Conservation (phyloP, 1,284 basidiomycete species). For the Serendipita sp. region DNA sequence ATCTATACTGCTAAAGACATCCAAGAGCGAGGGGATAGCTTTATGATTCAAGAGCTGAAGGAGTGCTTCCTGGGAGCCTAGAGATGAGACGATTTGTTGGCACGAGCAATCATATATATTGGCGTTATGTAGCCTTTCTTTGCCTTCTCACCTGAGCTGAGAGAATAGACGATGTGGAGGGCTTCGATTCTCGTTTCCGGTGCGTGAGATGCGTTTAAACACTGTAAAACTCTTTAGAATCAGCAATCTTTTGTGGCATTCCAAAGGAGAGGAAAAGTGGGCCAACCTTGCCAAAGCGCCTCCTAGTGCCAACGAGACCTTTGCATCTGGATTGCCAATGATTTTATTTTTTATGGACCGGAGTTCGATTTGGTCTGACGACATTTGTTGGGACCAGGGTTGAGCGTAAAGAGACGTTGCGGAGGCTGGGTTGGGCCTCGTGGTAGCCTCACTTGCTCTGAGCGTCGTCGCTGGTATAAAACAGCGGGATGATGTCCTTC, state of each 20-base stretch:
- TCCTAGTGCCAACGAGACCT: conserved; percentile 38
- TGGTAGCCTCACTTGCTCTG: background rate
- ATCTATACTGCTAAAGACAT: conserved; percentile 34
- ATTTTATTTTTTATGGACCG: conserved; percentile 41
- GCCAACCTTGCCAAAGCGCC: conserved; percentile 32
- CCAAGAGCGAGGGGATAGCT: conserved; percentile 40
- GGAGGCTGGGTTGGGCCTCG: background rate
- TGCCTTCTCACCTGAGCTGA: conserved; percentile 40
- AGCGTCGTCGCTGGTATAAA: background rate
- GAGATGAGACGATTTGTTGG: background rate
- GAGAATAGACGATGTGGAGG: conserved; percentile 55
- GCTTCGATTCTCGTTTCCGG: conserved; percentile 51
- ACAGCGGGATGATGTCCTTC: background rate
- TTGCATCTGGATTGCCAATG: conserved; percentile 61
- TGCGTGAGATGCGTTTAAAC: conserved; percentile 14
- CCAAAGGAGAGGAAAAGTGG: conserved; percentile 32
- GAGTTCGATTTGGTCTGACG: background rate
- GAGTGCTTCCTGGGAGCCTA: conserved; percentile 48
- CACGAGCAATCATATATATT: background rate
- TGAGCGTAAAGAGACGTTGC: background rate
- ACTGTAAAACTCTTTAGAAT: conserved; percentile 6
- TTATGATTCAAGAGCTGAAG: conserved; percentile 38
- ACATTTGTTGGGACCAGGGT: background rate
- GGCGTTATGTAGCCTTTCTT: background rate
- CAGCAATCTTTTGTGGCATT: conserved; percentile 32